phyloP scores from a whole-genome alignment of 768 basidiomycete species.

The Tulasnella calospora region DNA sequence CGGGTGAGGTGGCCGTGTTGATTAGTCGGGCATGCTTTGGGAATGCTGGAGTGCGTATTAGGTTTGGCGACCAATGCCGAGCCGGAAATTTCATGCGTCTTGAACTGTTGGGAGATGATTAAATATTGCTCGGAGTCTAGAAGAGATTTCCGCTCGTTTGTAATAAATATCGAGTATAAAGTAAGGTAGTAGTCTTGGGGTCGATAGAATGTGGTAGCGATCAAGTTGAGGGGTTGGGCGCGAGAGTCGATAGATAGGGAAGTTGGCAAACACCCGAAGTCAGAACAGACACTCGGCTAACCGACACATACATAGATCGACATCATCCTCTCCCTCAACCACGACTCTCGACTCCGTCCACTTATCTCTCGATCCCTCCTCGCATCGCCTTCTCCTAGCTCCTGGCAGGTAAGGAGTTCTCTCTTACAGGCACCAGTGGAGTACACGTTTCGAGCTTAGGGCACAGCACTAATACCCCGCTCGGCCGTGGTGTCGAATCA shows the following conservation, averaged over 20 bases:
- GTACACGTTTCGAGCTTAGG: background rate
- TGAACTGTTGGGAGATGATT: background rate
- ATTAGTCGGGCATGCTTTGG: background rate
- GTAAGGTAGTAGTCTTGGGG: background rate
- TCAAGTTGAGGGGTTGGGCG: background rate
- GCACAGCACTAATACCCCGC: background rate
- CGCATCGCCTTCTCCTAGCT: background rate
- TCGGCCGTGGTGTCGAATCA: background rate
- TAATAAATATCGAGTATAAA: background rate
- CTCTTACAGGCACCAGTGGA: background rate
- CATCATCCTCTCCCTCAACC: background rate
- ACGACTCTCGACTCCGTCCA: background rate
- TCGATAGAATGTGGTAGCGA: background rate
- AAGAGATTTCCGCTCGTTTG: background rate
- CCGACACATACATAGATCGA: background rate
- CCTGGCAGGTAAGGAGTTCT: background rate
- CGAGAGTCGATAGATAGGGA: background rate
- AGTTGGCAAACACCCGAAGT: background rate
- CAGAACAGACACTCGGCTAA: background rate
- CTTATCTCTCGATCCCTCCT: background rate
- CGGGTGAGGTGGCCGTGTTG: background rate
- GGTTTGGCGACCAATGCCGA: background rate
- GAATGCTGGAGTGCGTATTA: background rate
- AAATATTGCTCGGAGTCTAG: background rate
- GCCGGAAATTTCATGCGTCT: background rate